A percentile compares a stretch with the other conserved stretches of the same genome.
phyloP scores from a whole-genome alignment of 2,329 filamentous ascomycete genomes.

The Keithomyces neogunnii region DNA sequence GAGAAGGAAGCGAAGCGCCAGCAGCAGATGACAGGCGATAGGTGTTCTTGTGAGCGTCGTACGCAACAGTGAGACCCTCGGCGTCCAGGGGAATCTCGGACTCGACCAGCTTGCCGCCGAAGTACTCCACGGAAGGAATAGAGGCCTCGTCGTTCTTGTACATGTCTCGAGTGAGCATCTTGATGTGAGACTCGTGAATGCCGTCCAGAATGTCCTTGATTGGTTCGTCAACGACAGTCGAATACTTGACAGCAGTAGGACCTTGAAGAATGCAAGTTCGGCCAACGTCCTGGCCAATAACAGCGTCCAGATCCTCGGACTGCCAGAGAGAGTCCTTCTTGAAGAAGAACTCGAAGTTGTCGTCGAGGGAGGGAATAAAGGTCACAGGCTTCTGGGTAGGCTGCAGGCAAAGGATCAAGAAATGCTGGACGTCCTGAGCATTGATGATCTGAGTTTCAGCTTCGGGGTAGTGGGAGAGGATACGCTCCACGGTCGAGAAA shows the following conservation, averaged over 20 bases:
- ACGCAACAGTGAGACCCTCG: constrained; percentile 76
- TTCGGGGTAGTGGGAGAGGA: constrained; percentile 77
- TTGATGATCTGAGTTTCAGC: constrained; percentile 89
- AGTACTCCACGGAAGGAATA: constrained; percentile 87
- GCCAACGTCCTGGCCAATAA: constrained; percentile 91
- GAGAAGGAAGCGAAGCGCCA: constrained; percentile 63
- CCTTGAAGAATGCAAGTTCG: constrained; percentile 95
- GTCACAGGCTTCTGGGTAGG: constrained; percentile 93
- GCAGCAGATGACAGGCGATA: constrained; percentile 76
- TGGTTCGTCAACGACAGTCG: constrained; percentile 82
- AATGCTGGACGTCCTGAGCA: constrained; percentile 96
- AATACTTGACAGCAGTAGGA: constrained; percentile 85
- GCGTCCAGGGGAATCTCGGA: constrained; percentile 65
- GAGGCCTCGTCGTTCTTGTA: constrained; percentile 65
- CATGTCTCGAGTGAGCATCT: constrained; percentile 66
- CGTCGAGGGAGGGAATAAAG: constrained; percentile 90
- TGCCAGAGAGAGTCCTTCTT: constrained; percentile 99
- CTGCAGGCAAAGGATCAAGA: constrained; percentile 84
- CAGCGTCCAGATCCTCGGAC: constrained; percentile 92
- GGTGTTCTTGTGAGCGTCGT: constrained; percentile 68
- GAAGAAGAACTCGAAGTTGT: constrained; percentile 99
- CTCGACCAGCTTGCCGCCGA: constrained; percentile 79
- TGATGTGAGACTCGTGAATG: constrained; percentile 83
- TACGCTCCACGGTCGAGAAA: constrained; percentile 66
- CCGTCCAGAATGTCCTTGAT: constrained; percentile 90